Evolutionary conservation across 2,329 filamentous ascomycete genomes (phyloP).

Genomic region (Bipolaris cookei): DNA sequence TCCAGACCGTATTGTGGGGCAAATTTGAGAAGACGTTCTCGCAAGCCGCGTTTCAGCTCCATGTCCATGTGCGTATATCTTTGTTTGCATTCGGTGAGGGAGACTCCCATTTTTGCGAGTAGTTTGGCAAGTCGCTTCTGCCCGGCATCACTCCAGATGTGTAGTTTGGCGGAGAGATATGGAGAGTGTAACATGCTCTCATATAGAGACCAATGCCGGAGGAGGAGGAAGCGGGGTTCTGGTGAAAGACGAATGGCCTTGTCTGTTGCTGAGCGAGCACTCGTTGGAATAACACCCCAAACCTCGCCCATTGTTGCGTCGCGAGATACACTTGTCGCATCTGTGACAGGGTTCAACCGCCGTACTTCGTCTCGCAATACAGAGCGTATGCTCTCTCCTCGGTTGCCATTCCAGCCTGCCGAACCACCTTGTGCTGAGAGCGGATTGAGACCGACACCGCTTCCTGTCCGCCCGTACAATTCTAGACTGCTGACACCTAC

Average conservation of each 20-base stretch:
- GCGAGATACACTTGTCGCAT: constrained; percentile 62
- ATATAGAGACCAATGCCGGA: constrained; percentile 96
- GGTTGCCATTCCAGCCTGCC: constrained; percentile 79
- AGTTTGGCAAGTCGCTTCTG: constrained; percentile 90
- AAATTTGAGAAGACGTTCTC: constrained; percentile 86
- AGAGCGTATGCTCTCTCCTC: constrained; percentile 83
- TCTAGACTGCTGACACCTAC: constrained; percentile 95
- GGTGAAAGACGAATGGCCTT: constrained; percentile 90
- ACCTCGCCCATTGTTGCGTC: constrained; percentile 69
- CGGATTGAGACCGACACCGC: constrained; percentile 72
- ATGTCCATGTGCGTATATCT: constrained; percentile 99
- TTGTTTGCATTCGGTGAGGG: constrained; percentile 89
- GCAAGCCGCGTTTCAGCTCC: constrained; percentile 86
- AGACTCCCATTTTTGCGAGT: constrained; percentile 97
- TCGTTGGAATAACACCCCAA: constrained; percentile 85
- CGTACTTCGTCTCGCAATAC: constrained; percentile 91
- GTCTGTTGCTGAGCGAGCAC: constrained; percentile 86
- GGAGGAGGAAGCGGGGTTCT: constrained; percentile 89
- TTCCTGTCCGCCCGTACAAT: constrained; percentile 83
- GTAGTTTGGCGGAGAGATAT: constrained; percentile 87
- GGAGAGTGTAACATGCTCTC: constrained; percentile 98
- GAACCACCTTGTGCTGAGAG: constrained; percentile 60
- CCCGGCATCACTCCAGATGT: constrained; percentile 92
- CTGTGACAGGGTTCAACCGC: constrained; percentile 80
- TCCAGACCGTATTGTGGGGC: constrained; percentile 93